Evolutionary conservation across 129 eudicot genomes (phyloP).

Genomic region (Escallonia rubra): DNA sequence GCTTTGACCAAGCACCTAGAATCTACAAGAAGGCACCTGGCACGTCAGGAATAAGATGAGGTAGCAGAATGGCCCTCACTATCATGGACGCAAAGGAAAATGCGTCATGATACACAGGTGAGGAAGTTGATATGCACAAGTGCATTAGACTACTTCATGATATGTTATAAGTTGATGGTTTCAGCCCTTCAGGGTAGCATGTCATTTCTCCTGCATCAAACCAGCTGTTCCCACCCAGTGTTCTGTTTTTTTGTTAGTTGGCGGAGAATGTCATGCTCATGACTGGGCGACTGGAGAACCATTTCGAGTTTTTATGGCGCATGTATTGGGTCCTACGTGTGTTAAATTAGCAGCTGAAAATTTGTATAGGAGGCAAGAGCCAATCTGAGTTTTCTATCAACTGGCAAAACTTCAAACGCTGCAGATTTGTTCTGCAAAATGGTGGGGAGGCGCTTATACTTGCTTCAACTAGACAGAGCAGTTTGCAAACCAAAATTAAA

Average conservation of each 20-base stretch:
- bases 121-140: constrained; percentile 39
- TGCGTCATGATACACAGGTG: constrained; percentile 78
- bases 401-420: too few relatives aligned
- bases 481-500: too few relatives aligned
- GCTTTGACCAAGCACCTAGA: too few relatives aligned
- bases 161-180: constrained; percentile 33
- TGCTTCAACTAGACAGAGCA: too few relatives aligned
- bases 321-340: constrained; percentile 64
- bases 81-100: constrained; percentile 37
- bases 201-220: constrained; percentile 61
- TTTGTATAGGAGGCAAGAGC: too few relatives aligned
- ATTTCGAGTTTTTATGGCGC: constrained; percentile 72
- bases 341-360: constrained; percentile 45
- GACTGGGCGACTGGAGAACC: constrained; percentile 42
- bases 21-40: too few relatives aligned
- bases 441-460: constrained; percentile 39
- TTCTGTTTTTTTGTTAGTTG: constrained; percentile 26
- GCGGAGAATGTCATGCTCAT: constrained; percentile 55
- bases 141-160: constrained; percentile 51
- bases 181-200: constrained; percentile 8
- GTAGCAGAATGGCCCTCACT: too few relatives aligned
- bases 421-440: too few relatives aligned
- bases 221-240: constrained; percentile 44
- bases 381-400: too few relatives aligned
- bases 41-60: too few relatives aligned